These are phyloP conservation scores for Termitomyces titanicus DNA, from an alignment of 768 basidiomycete genomes.

Conservation along the genomic window DNA sequence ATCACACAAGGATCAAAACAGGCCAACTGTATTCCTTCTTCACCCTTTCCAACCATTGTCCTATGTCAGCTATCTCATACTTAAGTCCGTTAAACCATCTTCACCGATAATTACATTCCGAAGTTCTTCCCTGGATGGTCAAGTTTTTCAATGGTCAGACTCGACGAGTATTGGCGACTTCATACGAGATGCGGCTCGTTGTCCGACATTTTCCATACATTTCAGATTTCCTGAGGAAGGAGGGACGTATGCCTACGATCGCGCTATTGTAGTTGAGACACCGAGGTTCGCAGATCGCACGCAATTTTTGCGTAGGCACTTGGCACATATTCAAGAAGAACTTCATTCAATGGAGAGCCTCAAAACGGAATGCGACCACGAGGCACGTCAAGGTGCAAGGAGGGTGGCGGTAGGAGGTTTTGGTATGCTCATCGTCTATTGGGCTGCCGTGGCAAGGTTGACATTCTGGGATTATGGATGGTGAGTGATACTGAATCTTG, in stretches of 20 bases:
- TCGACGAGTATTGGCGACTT: conserved; percentile 67
- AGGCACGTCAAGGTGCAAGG: conserved; percentile 54
- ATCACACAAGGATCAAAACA: neutral
- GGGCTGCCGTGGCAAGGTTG: conserved; percentile 59
- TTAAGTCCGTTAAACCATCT: conserved; percentile 35
- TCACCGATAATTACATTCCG: conserved; percentile 42
- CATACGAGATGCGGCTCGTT: conserved; percentile 55
- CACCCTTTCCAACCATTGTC: conserved; percentile 70
- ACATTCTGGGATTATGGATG: conserved; percentile 63
- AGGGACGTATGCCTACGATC: neutral
- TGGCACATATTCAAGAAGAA: conserved; percentile 38
- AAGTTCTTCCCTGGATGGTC: conserved; percentile 27
- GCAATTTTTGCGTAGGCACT: conserved; percentile 47
- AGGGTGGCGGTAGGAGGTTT: conserved; percentile 57
- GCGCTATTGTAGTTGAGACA: conserved; percentile 47
- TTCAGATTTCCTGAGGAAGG: conserved; percentile 23
- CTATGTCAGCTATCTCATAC: conserved; percentile 56
- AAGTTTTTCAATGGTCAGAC: conserved; percentile 31
- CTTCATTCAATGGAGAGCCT: conserved; percentile 48
- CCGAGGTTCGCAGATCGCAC: conserved; percentile 64
- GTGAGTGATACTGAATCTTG: conserved; percentile 21
- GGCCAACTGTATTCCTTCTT: conserved; percentile 56
- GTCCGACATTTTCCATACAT: conserved; percentile 49
- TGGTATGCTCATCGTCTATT: conserved; percentile 57
- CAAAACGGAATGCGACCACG: conserved; percentile 52